Conservation (phyloP, 2,329 filamentous ascomycete species). For the Zymoseptoria passerinii region DNA sequence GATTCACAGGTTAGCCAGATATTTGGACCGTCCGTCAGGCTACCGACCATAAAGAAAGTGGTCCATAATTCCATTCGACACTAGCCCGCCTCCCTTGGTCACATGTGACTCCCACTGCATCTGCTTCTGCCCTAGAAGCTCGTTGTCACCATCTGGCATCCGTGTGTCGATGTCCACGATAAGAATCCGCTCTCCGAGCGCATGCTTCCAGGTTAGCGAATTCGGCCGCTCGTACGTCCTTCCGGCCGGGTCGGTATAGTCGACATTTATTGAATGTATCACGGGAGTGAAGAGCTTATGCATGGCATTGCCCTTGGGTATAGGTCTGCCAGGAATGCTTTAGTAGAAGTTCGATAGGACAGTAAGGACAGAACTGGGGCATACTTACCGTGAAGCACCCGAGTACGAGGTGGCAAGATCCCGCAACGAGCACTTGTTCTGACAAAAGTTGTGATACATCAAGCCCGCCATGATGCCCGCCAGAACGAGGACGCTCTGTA, state of each 20-base stretch:
- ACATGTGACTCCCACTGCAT: neutral
- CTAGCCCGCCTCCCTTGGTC: neutral
- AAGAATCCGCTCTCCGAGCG: neutral
- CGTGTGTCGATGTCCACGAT: neutral
- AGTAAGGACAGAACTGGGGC: neutral
- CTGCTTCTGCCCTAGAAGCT: neutral
- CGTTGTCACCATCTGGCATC: neutral
- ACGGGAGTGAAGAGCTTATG: neutral
- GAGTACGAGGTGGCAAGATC: neutral
- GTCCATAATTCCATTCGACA: neutral
- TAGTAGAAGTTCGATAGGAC: neutral
- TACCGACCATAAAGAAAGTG: neutral
- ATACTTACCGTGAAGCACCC: neutral
- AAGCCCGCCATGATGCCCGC: neutral
- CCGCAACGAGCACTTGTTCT: neutral
- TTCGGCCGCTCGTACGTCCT: neutral
- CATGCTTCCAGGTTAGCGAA: neutral
- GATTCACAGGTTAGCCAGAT: neutral
- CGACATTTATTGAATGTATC: neutral
- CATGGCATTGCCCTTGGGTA: neutral
- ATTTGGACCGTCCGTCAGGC: neutral
- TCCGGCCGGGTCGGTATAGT: neutral
- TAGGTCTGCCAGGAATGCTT: neutral
- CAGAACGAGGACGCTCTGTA: neutral
- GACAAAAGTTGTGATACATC: neutral